These are phyloP conservation scores for Colletotrichum kahawae DNA, from an alignment of 2,329 filamentous ascomycete genomes.

Conservation along the genomic window DNA sequence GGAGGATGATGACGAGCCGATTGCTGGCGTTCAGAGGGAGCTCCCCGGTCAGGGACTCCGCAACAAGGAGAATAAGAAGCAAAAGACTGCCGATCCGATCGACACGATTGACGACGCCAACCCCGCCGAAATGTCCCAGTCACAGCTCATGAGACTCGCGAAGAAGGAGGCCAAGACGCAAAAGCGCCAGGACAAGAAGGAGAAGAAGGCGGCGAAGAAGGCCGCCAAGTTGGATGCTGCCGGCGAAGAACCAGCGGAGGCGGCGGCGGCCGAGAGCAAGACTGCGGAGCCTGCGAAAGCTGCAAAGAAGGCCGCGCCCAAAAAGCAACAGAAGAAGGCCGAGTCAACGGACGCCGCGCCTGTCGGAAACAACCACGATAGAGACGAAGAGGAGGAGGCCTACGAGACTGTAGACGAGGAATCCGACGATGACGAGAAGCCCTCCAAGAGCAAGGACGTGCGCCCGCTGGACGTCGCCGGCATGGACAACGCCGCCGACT, in stretches of 20 bases:
- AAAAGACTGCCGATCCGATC: slow-evolving; percentile 40
- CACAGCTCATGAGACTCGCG: slow-evolving; percentile 21
- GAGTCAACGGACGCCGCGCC: slow-evolving; percentile 25
- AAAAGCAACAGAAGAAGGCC: slow-evolving; percentile 36
- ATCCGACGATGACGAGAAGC: slow-evolving; percentile 23
- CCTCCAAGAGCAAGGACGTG: slow-evolving; percentile 15
- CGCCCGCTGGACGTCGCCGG: slow-evolving; percentile 32
- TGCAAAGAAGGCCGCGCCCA: slow-evolving; percentile 38
- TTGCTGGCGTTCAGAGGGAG: slow-evolving; percentile 63
- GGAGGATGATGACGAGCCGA: slow-evolving; percentile 47
- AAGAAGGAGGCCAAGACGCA: slow-evolving; percentile 35
- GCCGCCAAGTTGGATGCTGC: slow-evolving; percentile 25
- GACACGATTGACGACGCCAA: slow-evolving; percentile 20
- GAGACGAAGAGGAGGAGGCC: slow-evolving; percentile 18
- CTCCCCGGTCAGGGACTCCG: slow-evolving; percentile 69
- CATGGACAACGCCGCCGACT: slow-evolving; percentile 46
- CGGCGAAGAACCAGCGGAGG: neutral
- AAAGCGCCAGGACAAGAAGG: slow-evolving; percentile 54
- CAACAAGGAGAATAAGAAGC: slow-evolving; percentile 58
- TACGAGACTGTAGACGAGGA: slow-evolving; percentile 18
- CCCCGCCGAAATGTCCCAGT: slow-evolving; percentile 24
- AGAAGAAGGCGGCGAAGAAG: slow-evolving; percentile 33
- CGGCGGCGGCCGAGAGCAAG: slow-evolving; percentile 38
- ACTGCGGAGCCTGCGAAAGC: slow-evolving; percentile 52
- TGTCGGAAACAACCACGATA: slow-evolving; percentile 12